Conservation (phyloP, 495 filamentous ascomycete genomes). For the Trypethelium eluteriae region DNA sequence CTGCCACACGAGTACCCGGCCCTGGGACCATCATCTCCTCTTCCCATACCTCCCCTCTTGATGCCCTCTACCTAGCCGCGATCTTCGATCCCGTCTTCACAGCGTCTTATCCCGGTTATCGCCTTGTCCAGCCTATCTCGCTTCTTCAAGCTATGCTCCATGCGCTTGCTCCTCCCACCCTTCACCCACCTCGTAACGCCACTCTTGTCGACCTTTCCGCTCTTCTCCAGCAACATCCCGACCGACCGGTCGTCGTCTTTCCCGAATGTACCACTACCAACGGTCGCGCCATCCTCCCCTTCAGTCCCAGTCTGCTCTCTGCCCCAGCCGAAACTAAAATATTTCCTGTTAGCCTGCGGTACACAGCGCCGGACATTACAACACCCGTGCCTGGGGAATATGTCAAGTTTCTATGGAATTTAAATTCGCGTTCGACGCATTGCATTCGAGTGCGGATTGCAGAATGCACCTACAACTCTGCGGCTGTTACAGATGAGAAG, state of each 20-base stretch:
- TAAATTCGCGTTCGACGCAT: slow-evolving; percentile 79
- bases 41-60: slow-evolving; percentile 84
- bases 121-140: slow-evolving; percentile 65
- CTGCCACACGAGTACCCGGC: slow-evolving; percentile 60
- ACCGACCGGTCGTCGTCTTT: slow-evolving; percentile 72
- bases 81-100: slow-evolving; percentile 96
- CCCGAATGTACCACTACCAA: slow-evolving; percentile 93
- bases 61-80: slow-evolving; percentile 89
- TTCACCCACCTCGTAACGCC: slow-evolving; percentile 42
- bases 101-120: slow-evolving; percentile 62
- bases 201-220: slow-evolving; percentile 51
- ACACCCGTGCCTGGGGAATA: slow-evolving; percentile 75
- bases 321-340: slow-evolving; percentile 59
- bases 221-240: slow-evolving; percentile 59
- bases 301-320: slow-evolving; percentile 64
- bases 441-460: slow-evolving; percentile 86
- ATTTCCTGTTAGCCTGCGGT: slow-evolving; percentile 82
- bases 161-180: slow-evolving; percentile 57
- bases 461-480: slow-evolving; percentile 51
- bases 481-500: not conserved
- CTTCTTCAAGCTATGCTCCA: slow-evolving; percentile 65
- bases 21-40: slow-evolving; percentile 74
- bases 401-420: slow-evolving; percentile 66
- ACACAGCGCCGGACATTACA: slow-evolving; percentile 79
- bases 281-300: slow-evolving; percentile 77